Evolutionary conservation across 441 rosid genomes (phyloP).

Genomic region (Hura crepitans): DNA sequence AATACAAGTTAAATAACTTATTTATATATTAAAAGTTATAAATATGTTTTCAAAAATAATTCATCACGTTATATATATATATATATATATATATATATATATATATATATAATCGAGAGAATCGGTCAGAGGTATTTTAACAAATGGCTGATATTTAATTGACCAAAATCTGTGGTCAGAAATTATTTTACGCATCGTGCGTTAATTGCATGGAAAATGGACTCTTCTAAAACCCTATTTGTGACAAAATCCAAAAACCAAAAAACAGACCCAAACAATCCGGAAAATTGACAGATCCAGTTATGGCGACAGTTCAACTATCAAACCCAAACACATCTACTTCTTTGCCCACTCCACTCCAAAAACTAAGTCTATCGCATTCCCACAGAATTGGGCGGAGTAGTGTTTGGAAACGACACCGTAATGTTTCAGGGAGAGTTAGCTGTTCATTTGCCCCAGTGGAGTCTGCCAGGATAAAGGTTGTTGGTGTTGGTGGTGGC

Average conservation of each 20-base stretch:
- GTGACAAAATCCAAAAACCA: not conserved
- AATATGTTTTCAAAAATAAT: no score
- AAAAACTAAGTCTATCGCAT: slow-evolving; percentile 18
- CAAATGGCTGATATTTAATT: no score
- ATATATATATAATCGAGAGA: no score
- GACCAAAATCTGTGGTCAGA: no score
- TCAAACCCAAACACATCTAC: slow-evolving; percentile 46
- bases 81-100: no score
- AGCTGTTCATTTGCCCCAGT: slow-evolving; percentile 59
- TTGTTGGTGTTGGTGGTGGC: slow-evolving; percentile 93
- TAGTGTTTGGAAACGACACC: slow-evolving; percentile 30
- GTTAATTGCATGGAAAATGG: no score
- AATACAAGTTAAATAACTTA: no score
- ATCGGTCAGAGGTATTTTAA: no score
- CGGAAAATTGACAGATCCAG: not conserved
- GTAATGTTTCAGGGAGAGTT: slow-evolving; percentile 22
- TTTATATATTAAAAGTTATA: no score
- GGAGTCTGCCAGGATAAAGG: slow-evolving; percentile 91
- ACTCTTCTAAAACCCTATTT: slow-evolving; percentile 18
- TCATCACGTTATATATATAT: no score
- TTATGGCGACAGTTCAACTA: slow-evolving; percentile 57
- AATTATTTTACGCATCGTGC: no score
- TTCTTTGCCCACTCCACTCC: slow-evolving; percentile 33
- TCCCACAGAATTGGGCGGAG: slow-evolving; percentile 18
- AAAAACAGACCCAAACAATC: not conserved